phyloP scores from a whole-genome alignment of 1,284 basidiomycete genomes.

The Fomitopsis betulina region DNA sequence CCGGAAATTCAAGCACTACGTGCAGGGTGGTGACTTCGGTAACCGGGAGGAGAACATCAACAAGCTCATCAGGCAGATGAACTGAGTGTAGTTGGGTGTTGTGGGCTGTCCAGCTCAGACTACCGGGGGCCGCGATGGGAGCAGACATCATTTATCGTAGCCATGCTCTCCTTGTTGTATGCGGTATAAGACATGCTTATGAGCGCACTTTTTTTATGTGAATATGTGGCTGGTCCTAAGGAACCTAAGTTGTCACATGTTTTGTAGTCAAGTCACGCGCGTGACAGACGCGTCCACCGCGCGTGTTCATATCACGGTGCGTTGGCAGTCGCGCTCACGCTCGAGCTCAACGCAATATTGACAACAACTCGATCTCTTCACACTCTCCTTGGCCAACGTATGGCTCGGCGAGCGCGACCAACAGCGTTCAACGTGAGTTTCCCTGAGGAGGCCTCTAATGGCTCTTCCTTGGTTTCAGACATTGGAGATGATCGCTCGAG shows the following conservation, averaged over 20 bases:
- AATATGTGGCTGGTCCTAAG: background rate
- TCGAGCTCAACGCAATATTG: no score
- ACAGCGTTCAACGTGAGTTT: slow-evolving; percentile 33
- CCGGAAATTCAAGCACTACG: slow-evolving; percentile 94
- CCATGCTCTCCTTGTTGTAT: slow-evolving; percentile 7
- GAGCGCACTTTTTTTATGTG: background rate
- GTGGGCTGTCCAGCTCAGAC: slow-evolving; percentile 1
- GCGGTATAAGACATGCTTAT: slow-evolving; percentile 4
- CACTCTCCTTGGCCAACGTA: background rate
- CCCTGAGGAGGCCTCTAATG: slow-evolving; percentile 24
- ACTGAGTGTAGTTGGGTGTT: slow-evolving; percentile 41
- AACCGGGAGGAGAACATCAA: slow-evolving; percentile 96
- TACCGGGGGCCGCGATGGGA: background rate
- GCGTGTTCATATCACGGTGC: no score
- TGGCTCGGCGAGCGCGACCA: slow-evolving; percentile 22
- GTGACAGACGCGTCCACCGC: background rate
- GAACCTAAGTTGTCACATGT: background rate
- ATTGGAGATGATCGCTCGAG: background rate
- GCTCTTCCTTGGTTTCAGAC: background rate
- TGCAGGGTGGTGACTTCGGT: slow-evolving; percentile 95
- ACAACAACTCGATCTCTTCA: background rate
- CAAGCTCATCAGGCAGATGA: slow-evolving; percentile 97
- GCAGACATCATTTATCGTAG: background rate
- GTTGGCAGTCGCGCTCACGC: no score
- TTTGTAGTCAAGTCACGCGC: background rate